Percentiles rank a stretch among this genome's conserved stretches.
phyloP scores from a whole-genome alignment of 805 yeast species.

The Candida jianshihensis region DNA sequence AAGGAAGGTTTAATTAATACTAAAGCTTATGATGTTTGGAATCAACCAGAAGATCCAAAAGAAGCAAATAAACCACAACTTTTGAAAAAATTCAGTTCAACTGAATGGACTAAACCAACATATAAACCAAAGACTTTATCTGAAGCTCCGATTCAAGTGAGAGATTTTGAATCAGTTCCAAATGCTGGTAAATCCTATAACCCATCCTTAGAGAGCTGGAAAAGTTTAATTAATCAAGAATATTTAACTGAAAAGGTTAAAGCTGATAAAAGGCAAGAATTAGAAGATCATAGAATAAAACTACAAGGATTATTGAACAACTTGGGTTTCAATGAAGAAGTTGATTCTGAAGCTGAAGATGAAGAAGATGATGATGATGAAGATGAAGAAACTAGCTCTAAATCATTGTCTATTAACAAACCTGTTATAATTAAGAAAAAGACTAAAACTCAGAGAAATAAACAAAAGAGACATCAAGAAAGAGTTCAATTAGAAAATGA shows the following conservation, averaged over 20 bases:
- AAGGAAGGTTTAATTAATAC: constrained; percentile 57
- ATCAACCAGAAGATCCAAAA: constrained; percentile 11
- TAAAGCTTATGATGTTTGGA: constrained; percentile 59
- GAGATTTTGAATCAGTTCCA: constrained; percentile 46
- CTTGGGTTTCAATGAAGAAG: constrained; percentile 52
- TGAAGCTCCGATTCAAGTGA: constrained; percentile 46
- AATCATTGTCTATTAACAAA: constrained; percentile 58
- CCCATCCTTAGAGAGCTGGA: constrained; percentile 84
- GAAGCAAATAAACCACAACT: constrained; percentile 30
- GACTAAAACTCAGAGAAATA: constrained; percentile 73
- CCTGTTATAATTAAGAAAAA: constrained; percentile 65
- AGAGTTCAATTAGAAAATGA: constrained; percentile 47
- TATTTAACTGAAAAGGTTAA: constrained; percentile 54
- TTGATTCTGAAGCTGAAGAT: constrained; percentile 31
- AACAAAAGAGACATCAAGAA: constrained; percentile 54
- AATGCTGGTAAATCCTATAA: constrained; percentile 91
- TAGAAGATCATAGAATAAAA: constrained; percentile 56
- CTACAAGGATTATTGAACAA: constrained; percentile 61
- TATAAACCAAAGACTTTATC: constrained; percentile 48
- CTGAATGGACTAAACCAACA: constrained; percentile 46
- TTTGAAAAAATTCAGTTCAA: constrained; percentile 31
- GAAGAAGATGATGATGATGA: constrained; percentile 33
- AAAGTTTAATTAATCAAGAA: constrained; percentile 58
- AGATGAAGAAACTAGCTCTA: constrained; percentile 29
- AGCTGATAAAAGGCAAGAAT: constrained; percentile 55